phyloP scores from a whole-genome alignment of 1,284 basidiomycete genomes.

The Heterobasidion annosum region DNA sequence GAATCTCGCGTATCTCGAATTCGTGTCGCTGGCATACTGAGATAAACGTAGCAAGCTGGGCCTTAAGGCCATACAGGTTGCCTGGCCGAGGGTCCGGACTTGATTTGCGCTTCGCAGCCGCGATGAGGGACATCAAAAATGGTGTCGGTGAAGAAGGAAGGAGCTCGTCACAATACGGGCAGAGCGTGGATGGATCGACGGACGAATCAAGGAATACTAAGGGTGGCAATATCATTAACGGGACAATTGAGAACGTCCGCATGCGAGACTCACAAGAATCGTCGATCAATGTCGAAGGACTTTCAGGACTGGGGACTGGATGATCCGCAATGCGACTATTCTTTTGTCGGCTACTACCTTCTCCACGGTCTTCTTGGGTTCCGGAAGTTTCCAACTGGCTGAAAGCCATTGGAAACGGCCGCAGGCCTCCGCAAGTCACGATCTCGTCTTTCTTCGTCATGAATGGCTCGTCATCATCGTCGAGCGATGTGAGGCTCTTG shows the following conservation, averaged over 20 bases:
- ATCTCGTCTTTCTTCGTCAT: conserved; percentile 1
- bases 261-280: conserved; percentile 9
- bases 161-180: conserved; percentile 69
- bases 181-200: conserved; percentile 55
- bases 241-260: not conserved
- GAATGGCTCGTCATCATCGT: not conserved
- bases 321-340: not conserved
- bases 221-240: conserved; percentile 6
- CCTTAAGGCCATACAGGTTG: conserved; percentile 62
- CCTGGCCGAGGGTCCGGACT: conserved; percentile 49
- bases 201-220: conserved; percentile 32
- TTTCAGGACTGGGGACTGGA: not conserved
- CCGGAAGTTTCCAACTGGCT: not conserved
- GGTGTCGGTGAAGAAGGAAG: conserved; percentile 58
- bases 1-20: conserved; percentile 63
- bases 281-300: conserved; percentile 3
- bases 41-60: conserved; percentile 51
- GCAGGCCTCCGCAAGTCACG: not conserved
- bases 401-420: conserved; percentile 9
- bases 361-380: not conserved
- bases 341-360: not conserved
- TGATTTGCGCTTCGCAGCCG: conserved; percentile 40
- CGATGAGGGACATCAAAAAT: conserved; percentile 45
- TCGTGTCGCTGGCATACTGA: conserved; percentile 67
- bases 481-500: not conserved